Conservation (phyloP, 1,139 yeast species). For the Meyerozyma athensensis region DNA sequence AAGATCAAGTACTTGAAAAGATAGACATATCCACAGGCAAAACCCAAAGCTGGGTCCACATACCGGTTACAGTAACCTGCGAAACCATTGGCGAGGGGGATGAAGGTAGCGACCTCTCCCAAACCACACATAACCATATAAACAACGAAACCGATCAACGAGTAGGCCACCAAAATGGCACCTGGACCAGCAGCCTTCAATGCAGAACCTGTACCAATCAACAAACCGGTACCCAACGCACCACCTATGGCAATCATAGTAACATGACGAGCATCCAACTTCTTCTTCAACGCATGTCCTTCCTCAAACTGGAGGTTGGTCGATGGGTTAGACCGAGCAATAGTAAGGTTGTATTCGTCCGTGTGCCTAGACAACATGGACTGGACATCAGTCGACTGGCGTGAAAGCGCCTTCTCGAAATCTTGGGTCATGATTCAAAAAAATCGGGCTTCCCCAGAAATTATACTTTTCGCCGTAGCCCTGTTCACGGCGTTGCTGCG, state of each 20-base stretch:
- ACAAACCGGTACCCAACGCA: slow-evolving; percentile 60
- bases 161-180: slow-evolving; percentile 56
- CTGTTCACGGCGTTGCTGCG: not conserved
- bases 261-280: slow-evolving; percentile 65
- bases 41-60: slow-evolving; percentile 67
- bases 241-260: slow-evolving; percentile 66
- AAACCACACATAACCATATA: slow-evolving; percentile 66
- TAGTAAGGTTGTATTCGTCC: slow-evolving; percentile 45
- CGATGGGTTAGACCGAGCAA: slow-evolving; percentile 42
- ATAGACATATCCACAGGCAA: slow-evolving; percentile 70
- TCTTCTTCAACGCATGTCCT: slow-evolving; percentile 56
- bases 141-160: slow-evolving; percentile 58
- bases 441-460: slow-evolving; percentile 1
- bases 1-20: slow-evolving; percentile 59
- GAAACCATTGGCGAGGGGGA: slow-evolving; percentile 67
- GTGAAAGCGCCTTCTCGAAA: slow-evolving; percentile 1
- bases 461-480: not conserved
- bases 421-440: not conserved
- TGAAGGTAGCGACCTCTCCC: slow-evolving; percentile 72
- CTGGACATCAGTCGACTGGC: slow-evolving; percentile 16
- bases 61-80: slow-evolving; percentile 67
- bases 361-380: slow-evolving; percentile 42
- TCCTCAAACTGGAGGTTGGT: slow-evolving; percentile 30
- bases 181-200: slow-evolving; percentile 66
- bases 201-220: slow-evolving; percentile 68